phyloP scores from a whole-genome alignment of 257 asterid species.

The Echium plantagineum region DNA sequence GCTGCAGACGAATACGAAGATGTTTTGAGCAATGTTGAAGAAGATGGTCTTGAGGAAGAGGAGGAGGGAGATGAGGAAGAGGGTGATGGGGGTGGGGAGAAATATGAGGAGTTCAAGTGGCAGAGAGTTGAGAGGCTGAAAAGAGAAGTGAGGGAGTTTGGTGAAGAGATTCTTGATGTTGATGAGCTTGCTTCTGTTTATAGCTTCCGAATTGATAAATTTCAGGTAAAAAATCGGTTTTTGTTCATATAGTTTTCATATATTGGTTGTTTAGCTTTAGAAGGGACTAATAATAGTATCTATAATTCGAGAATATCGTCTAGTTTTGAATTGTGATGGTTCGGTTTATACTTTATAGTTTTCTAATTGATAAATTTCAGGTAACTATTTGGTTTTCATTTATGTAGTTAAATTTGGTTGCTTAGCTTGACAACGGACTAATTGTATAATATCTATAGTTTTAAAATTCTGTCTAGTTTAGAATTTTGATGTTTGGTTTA shows the following conservation, averaged over 20 bases:
- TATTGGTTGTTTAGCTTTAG: no score
- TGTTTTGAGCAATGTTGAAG: constrained; percentile 31
- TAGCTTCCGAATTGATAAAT: constrained; percentile 80
- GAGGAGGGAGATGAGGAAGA: constrained; percentile 29
- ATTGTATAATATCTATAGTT: no score
- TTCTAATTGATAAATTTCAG: no score
- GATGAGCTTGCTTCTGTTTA: constrained; percentile 84
- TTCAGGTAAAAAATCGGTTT: constrained; percentile 40
- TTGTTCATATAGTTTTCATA: neutral
- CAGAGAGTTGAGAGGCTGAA: constrained; percentile 85
- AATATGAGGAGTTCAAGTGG: constrained; percentile 72
- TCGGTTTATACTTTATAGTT: no score
- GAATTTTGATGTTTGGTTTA: constrained; percentile 29
- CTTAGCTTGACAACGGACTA: no score
- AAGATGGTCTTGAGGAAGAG: constrained; percentile 23
- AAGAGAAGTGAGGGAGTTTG: constrained; percentile 77
- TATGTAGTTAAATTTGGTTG: no score
- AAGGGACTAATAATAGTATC: no score
- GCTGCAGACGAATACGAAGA: constrained; percentile 64
- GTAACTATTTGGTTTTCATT: no score
- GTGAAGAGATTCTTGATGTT: constrained; percentile 66
- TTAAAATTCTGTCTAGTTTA: no score
- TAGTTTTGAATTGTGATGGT: no score
- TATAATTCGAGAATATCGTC: no score
- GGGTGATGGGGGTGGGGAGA: constrained; percentile 30